A percentile compares a stretch with the other conserved stretches of the same genome.
These are phyloP conservation scores for Logfia minima DNA, from an alignment of 129 eudicot genomes.

Conservation along the genomic window DNA sequence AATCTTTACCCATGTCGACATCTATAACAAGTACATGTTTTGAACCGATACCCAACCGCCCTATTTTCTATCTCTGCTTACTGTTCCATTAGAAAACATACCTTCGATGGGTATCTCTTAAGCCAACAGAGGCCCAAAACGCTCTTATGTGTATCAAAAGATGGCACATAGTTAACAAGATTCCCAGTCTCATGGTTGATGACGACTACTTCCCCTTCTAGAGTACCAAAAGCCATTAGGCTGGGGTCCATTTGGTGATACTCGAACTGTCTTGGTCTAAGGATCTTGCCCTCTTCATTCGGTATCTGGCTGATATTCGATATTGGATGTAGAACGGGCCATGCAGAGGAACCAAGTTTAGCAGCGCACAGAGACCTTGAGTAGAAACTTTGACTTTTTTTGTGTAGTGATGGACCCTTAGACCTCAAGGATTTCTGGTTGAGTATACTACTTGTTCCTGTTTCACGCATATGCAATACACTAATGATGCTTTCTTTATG, in stretches of 20 bases:
- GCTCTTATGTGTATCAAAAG: conserved; percentile 45
- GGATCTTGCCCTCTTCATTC: conserved; percentile 39
- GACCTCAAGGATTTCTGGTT: conserved; percentile 30
- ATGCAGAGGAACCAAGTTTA: conserved; percentile 59
- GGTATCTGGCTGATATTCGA: conserved; percentile 38
- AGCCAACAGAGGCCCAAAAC: conserved; percentile 96
- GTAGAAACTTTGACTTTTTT: conserved; percentile 48
- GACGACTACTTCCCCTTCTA: conserved; percentile 77
- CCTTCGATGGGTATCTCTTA: conserved; percentile 70
- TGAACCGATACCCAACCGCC: not conserved
- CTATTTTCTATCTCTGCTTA: not conserved
- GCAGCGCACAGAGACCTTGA: conserved; percentile 77
- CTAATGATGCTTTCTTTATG: conserved; percentile 55
- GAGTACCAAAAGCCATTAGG: conserved; percentile 77
- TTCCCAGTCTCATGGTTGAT: conserved; percentile 71
- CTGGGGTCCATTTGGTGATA: conserved; percentile 71
- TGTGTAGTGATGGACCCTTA: conserved; percentile 35
- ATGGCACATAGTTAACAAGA: conserved; percentile 47
- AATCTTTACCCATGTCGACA: not conserved
- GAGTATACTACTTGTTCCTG: conserved; percentile 40
- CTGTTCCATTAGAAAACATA: conserved; percentile 28
- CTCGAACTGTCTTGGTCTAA: conserved; percentile 89
- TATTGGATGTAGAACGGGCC: conserved; percentile 55
- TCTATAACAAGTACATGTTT: not conserved
- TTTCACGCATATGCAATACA: conserved; percentile 66